Percentiles rank a stretch among this genome's conserved stretches.
phyloP scores from a whole-genome alignment of 1,284 basidiomycete genomes.

The Clitocybe nebularis region DNA sequence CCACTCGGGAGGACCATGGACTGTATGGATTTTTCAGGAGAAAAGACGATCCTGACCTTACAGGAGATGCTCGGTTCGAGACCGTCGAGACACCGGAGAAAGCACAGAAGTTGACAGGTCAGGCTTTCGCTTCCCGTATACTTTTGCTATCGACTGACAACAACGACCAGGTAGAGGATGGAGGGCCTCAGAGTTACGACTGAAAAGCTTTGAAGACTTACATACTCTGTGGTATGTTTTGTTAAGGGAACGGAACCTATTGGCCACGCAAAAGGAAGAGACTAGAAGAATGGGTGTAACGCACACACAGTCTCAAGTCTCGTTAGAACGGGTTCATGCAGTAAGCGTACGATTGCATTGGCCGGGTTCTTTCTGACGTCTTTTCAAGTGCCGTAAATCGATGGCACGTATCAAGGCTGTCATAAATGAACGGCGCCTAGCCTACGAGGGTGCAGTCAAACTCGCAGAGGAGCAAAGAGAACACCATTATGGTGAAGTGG shows the following conservation, averaged over 20 bases:
- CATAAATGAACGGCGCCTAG: constrained; percentile 86
- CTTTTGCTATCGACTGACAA: constrained; percentile 1
- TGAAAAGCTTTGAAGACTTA: constrained; percentile 88
- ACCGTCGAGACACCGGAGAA: constrained; percentile 40
- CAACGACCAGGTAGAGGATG: constrained; percentile 70
- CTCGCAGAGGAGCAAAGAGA: constrained; percentile 36
- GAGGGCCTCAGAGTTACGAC: constrained; percentile 79
- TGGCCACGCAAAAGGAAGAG: constrained; percentile 85
- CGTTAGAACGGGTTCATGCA: constrained; percentile 34
- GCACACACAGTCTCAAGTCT: constrained; percentile 29
- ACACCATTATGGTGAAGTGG: constrained; percentile 26
- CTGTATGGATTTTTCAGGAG: constrained; percentile 73
- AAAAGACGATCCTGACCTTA: constrained; percentile 31
- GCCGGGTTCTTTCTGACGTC: constrained; percentile 4
- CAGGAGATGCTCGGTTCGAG: constrained; percentile 43
- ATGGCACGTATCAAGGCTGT: constrained; percentile 97
- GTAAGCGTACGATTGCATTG: constrained; percentile 23
- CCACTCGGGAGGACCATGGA: constrained; percentile 55
- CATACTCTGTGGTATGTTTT: constrained; percentile 93
- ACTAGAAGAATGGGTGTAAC: constrained; percentile 53
- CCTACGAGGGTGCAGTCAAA: constrained; percentile 64
- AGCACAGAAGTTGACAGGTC: constrained; percentile 35
- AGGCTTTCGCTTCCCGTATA: constrained; percentile 7
- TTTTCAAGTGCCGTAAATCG: constrained; percentile 80
- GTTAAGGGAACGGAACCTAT: constrained; percentile 81